Percentiles rank a stretch among this genome's conserved stretches.
These are phyloP conservation scores for Grifola frondosa DNA, from an alignment of 1,284 basidiomycete species.

Conservation along the genomic window DNA sequence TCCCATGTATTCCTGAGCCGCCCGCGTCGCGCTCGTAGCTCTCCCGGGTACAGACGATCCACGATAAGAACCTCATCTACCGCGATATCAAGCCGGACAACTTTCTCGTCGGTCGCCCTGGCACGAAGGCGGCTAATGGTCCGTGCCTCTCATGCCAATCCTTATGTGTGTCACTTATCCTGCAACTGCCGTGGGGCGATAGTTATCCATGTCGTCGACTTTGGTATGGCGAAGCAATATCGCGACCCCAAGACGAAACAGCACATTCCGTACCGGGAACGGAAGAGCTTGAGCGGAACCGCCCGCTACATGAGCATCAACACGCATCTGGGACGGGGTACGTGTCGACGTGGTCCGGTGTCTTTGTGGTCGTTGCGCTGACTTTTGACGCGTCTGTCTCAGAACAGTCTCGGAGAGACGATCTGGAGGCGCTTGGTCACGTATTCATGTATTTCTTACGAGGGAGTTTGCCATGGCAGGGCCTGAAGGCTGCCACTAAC, in stretches of 20 bases:
- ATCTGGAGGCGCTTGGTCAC: constrained; percentile 92
- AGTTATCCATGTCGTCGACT: constrained; percentile 76
- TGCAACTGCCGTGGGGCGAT: neutral
- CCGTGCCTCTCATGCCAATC: constrained; percentile 22
- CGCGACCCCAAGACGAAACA: constrained; percentile 96
- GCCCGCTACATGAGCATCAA: constrained; percentile 98
- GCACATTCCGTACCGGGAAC: constrained; percentile 95
- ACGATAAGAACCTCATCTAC: constrained; percentile 97
- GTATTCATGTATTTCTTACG: constrained; percentile 98
- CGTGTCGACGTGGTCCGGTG: constrained; percentile 27
- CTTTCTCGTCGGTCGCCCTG: constrained; percentile 90
- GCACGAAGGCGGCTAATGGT: constrained; percentile 84
- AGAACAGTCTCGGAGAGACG: constrained; percentile 95
- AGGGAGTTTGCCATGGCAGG: constrained; percentile 94
- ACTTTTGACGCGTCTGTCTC: constrained; percentile 4
- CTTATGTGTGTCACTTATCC: neutral
- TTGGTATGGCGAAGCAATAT: constrained; percentile 98
- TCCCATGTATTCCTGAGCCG: neutral
- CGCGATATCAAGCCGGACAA: constrained; percentile 98
- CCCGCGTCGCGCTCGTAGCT: constrained; percentile 50
- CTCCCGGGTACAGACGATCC: constrained; percentile 89
- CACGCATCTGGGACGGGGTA: constrained; percentile 90
- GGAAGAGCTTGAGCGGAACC: constrained; percentile 89
- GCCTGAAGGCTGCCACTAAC: constrained; percentile 94
- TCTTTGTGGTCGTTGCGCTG: neutral